Base-by-base conservation (phyloP, 2,329 filamentous ascomycete species). In the Didymella keratinophila region DNA sequence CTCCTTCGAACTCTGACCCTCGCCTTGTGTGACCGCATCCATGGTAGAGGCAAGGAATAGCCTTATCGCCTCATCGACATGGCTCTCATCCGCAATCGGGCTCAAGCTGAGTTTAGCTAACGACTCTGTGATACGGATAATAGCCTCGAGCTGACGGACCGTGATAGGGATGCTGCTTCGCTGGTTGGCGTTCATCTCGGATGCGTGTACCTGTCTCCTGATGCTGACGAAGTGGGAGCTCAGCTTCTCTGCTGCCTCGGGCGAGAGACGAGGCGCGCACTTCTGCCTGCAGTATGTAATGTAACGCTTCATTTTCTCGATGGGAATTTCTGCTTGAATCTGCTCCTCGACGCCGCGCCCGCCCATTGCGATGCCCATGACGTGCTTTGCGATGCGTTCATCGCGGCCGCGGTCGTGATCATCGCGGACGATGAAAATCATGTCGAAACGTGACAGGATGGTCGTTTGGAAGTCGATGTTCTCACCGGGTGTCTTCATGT, bases 401-500 rank as follows among this genome's bases (percentile, higher is more conserved):
- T 99, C 95, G 71, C 94, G 91, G 56, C 87, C 89, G 43, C 92
- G 86, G 62, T 94, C 92, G 76, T 99, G 95, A 62, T 96, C 93
- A 76, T 99, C 95, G 68, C 91, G 92, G 62, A 99, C 94, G 66
- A 99, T 97, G 82, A 98, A 99, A 66, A 99, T 98, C 92, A 99
- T 97, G 78, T 99, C 95, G 76, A 99, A 99, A 85, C 95, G 91
- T 2, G 94, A 98, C 65, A 99, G 76, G 71, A 99, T 98, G 3
- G 95, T 99, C 0, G 95, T 99, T 74, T 99, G 95, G 79, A 99
- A 99, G 78, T 99, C 95, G 67, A 99, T 99, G 75, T 99, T 99
- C 78, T 99, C 95, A 59, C 95, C 95, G 0, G 95, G 95, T 0
- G 91, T 93, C 78, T 98, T 98, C 82, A 99, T 89, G 72, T 99